These are phyloP conservation scores for Scorias spongiosa DNA, from an alignment of 2,329 filamentous ascomycete species.

Conservation along the genomic window DNA sequence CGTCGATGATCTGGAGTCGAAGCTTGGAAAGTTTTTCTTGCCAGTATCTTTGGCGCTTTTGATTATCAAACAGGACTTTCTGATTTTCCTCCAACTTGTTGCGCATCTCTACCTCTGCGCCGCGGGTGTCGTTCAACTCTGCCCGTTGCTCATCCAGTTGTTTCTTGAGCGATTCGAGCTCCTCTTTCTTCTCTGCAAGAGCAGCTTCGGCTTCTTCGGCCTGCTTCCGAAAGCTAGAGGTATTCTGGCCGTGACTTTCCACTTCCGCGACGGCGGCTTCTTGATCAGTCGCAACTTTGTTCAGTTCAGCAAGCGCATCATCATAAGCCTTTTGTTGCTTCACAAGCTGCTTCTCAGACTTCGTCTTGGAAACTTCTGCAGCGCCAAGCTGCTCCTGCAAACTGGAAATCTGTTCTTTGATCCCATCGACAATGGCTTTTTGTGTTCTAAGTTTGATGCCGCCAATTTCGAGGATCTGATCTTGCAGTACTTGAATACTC, in stretches of 20 bases:
- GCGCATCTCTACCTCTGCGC: slow-evolving; percentile 90
- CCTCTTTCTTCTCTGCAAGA: slow-evolving; percentile 63
- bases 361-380: slow-evolving; percentile 75
- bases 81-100: slow-evolving; percentile 96
- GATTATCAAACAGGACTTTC: slow-evolving; percentile 73
- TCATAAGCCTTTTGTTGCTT: slow-evolving; percentile 76
- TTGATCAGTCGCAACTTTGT: slow-evolving; percentile 54
- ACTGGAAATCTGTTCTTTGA: slow-evolving; percentile 72
- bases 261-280: slow-evolving; percentile 68
- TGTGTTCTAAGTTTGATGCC: slow-evolving; percentile 84
- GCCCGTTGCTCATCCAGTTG: slow-evolving; percentile 75
- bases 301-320: slow-evolving; percentile 67
- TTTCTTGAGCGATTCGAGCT: slow-evolving; percentile 62
- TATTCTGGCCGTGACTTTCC: slow-evolving; percentile 57
- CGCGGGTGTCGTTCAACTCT: slow-evolving; percentile 77
- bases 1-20: slow-evolving; percentile 56
- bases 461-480: slow-evolving; percentile 97
- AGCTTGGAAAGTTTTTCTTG: slow-evolving; percentile 79
- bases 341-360: slow-evolving; percentile 78
- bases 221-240: slow-evolving; percentile 54
- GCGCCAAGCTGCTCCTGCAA: slow-evolving; percentile 70
- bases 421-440: slow-evolving; percentile 74
- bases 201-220: slow-evolving; percentile 70
- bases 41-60: slow-evolving; percentile 74
- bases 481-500: slow-evolving; percentile 82